Conservation (phyloP, 2,329 filamentous ascomycete genomes). For the Penicillium sp. region DNA sequence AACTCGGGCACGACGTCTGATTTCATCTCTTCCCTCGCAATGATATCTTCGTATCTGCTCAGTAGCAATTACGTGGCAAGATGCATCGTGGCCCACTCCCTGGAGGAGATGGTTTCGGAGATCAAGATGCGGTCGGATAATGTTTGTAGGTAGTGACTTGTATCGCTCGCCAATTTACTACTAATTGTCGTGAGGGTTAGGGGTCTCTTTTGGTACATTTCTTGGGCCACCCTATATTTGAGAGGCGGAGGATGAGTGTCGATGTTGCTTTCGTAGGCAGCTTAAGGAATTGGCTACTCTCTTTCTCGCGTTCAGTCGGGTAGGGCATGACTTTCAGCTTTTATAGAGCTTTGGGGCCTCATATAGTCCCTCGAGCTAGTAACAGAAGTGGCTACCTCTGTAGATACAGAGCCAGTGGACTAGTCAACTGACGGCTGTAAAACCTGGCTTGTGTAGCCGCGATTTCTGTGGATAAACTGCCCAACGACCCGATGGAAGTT, state of each 20-base stretch:
- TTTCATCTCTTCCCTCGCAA: not conserved
- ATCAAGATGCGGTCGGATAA: not conserved
- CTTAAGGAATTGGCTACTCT: not conserved
- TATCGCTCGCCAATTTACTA: not conserved
- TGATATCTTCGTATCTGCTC: slow-evolving; percentile 1
- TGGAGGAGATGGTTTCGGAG: not conserved
- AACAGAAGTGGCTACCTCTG: not conserved
- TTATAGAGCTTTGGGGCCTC: not conserved
- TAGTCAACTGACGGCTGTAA: no score
- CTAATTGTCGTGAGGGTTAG: not conserved
- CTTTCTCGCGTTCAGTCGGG: not conserved
- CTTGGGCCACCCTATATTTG: not conserved
- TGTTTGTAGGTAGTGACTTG: not conserved
- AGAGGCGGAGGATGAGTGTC: not conserved
- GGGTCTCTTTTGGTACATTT: not conserved
- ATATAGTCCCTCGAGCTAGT: not conserved
- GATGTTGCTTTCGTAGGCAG: not conserved
- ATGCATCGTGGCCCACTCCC: not conserved
- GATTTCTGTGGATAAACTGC: no score
- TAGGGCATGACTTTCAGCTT: not conserved
- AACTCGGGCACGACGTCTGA: no score
- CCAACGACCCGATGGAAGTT: no score
- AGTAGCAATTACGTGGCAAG: not conserved
- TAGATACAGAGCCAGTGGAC: not conserved
- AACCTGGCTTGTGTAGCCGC: no score